phyloP scores from a whole-genome alignment of 2,329 filamentous ascomycete genomes.

The Sporothrix mexicana region DNA sequence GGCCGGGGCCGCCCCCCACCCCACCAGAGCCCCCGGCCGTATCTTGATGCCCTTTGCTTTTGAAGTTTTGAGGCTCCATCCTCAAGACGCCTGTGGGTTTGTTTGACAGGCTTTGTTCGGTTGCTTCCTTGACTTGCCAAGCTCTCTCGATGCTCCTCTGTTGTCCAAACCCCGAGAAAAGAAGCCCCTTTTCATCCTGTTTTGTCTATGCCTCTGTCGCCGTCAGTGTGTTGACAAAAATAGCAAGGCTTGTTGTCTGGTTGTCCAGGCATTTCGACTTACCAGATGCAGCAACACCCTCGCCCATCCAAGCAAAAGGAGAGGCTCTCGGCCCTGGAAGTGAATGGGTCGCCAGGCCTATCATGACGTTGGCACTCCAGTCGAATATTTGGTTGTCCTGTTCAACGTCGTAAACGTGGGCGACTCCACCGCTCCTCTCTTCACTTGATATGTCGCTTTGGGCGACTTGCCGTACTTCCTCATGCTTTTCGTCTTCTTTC shows the following conservation, averaged over 20 bases:
- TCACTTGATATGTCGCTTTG: background rate
- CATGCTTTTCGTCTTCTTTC: background rate
- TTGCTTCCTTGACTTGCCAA: slow-evolving; percentile 18
- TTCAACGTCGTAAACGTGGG: background rate
- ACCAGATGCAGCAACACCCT: slow-evolving; percentile 17
- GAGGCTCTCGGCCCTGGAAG: background rate
- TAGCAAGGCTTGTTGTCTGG: background rate
- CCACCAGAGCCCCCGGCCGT: slow-evolving; percentile 3
- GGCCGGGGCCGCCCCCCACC: background rate
- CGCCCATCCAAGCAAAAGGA: background rate
- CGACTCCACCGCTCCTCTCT: slow-evolving; percentile 13
- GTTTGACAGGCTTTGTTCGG: background rate
- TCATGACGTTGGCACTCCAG: background rate
- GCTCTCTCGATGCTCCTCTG: slow-evolving; percentile 7
- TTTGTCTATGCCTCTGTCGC: slow-evolving; percentile 21
- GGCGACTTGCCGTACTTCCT: background rate
- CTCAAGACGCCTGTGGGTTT: background rate
- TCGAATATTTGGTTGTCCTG: too few species aligned
- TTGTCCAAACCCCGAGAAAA: background rate
- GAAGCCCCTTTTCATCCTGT: slow-evolving; percentile 20
- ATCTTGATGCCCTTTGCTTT: slow-evolving; percentile 4
- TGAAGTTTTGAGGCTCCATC: slow-evolving; percentile 18
- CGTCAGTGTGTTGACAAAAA: slow-evolving; percentile 20
- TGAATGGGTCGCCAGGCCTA: too few species aligned
- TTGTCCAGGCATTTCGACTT: background rate